Evolutionary conservation across 1,284 basidiomycete species (phyloP).

Genomic region (Rhodotorula sp.): DNA sequence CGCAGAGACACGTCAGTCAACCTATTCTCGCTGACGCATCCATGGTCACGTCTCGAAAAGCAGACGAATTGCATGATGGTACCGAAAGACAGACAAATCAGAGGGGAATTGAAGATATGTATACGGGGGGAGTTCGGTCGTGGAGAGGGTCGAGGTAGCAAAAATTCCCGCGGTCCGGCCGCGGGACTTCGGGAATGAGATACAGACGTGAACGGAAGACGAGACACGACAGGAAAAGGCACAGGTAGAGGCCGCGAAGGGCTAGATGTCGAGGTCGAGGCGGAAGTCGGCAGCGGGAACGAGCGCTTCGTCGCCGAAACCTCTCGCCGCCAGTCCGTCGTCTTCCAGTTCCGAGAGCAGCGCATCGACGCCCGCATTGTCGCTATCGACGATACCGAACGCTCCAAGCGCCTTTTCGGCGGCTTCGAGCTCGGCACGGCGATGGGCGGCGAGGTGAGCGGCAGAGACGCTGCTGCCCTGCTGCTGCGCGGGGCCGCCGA

Average conservation of each 20-base stretch:
- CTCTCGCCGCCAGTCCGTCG: neutral
- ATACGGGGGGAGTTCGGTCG: too few species aligned
- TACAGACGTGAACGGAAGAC: neutral
- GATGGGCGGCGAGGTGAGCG: neutral
- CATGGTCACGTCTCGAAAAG: too few species aligned
- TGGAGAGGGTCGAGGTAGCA: neutral
- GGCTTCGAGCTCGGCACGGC: conserved; percentile 1
- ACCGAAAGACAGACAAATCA: neutral
- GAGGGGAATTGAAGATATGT: neutral
- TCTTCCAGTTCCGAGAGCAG: neutral
- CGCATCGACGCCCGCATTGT: neutral
- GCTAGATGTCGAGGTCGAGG: conserved; percentile 6
- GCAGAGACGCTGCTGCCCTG: neutral
- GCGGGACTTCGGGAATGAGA: too few species aligned
- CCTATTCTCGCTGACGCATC: too few species aligned
- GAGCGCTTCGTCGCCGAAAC: conserved; percentile 2
- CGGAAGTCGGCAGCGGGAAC: neutral
- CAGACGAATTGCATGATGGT: too few species aligned
- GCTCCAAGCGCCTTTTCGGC: conserved; percentile 20
- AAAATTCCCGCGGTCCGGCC: too few species aligned
- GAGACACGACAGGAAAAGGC: neutral
- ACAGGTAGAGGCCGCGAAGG: neutral
- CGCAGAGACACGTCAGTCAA: neutral
- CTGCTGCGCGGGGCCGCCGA: too few species aligned
- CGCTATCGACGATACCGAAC: conserved; percentile 11